Conservation (phyloP, 768 basidiomycete species). For the Boletus reticuloceps region DNA sequence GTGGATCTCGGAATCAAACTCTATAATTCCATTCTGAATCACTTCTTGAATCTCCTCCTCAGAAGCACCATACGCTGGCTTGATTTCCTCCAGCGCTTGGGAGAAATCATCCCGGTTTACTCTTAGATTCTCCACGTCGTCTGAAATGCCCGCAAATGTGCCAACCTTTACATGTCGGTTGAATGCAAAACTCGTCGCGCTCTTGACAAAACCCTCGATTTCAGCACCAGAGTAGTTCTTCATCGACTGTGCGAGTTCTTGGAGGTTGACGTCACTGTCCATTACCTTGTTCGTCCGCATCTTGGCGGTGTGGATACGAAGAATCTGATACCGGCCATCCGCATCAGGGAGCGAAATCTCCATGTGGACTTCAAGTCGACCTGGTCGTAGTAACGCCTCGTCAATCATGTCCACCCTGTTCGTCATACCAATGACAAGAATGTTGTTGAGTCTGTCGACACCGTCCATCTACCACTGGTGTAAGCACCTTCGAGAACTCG, state of each 20-base stretch:
- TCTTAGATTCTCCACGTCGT: slow-evolving; percentile 90
- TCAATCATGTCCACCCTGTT: slow-evolving; percentile 99
- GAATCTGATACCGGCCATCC: slow-evolving; percentile 86
- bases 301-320: slow-evolving; percentile 91
- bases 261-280: slow-evolving; percentile 79
- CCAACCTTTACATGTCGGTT: slow-evolving; percentile 97
- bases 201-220: slow-evolving; percentile 94
- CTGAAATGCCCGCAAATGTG: slow-evolving; percentile 93
- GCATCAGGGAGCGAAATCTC: slow-evolving; percentile 98
- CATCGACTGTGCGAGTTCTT: slow-evolving; percentile 76
- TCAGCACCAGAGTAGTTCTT: slow-evolving; percentile 99
- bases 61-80: slow-evolving; percentile 95
- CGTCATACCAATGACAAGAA: slow-evolving; percentile 99
- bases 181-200: slow-evolving; percentile 97
- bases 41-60: slow-evolving; percentile 94
- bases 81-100: slow-evolving; percentile 89
- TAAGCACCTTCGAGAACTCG: slow-evolving; percentile 8
- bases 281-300: slow-evolving; percentile 93
- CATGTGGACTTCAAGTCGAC: slow-evolving; percentile 99
- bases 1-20: slow-evolving; percentile 71
- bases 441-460: slow-evolving; percentile 98
- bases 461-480: slow-evolving; percentile 81
- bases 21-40: slow-evolving; percentile 95
- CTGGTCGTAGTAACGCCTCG: slow-evolving; percentile 94
- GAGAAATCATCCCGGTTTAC: slow-evolving; percentile 86